Percentiles rank a stretch among this genome's conserved stretches.
These are phyloP conservation scores for Vanrija sp. DNA, from an alignment of 1,284 basidiomycete genomes.

Conservation along the genomic window DNA sequence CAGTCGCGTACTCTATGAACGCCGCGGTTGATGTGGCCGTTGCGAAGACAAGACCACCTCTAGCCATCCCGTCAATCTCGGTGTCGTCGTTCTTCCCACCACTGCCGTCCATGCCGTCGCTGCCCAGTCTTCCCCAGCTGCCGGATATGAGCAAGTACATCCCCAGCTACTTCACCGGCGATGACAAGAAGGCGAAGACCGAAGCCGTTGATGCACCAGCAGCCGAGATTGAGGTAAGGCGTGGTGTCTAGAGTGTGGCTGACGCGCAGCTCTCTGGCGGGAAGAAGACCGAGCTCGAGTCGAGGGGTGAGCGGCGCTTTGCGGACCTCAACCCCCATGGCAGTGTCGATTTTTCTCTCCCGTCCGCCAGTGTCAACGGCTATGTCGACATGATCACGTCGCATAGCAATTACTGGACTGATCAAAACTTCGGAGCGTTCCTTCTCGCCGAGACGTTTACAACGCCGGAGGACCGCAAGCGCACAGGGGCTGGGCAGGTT, in stretches of 20 bases:
- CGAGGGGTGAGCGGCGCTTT: constrained; percentile 46
- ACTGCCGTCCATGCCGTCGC: constrained; percentile 22
- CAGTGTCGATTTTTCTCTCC: constrained; percentile 47
- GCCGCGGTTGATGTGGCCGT: constrained; percentile 43
- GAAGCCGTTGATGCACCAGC: constrained; percentile 26
- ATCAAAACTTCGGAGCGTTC: constrained; percentile 44
- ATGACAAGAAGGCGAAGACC: neutral
- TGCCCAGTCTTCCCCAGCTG: constrained; percentile 30
- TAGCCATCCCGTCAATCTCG: constrained; percentile 51
- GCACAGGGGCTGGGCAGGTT: neutral
- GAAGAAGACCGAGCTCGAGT: constrained; percentile 40
- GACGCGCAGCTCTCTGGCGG: constrained; percentile 27
- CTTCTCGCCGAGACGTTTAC: constrained; percentile 43
- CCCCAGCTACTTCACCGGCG: constrained; percentile 24
- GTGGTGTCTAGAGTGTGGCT: too few species aligned
- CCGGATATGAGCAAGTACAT: constrained; percentile 39
- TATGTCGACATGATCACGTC: constrained; percentile 48
- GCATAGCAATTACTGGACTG: constrained; percentile 47
- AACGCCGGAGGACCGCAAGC: neutral
- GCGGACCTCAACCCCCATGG: constrained; percentile 50
- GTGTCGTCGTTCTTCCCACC: constrained; percentile 40
- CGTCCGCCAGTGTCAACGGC: constrained; percentile 44
- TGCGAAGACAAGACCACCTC: constrained; percentile 47
- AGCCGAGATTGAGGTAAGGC: constrained; percentile 35
- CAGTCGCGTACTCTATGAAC: constrained; percentile 52